Conservation (phyloP, 2,329 filamentous ascomycete species). For the Penicillium psychrosexuale region DNA sequence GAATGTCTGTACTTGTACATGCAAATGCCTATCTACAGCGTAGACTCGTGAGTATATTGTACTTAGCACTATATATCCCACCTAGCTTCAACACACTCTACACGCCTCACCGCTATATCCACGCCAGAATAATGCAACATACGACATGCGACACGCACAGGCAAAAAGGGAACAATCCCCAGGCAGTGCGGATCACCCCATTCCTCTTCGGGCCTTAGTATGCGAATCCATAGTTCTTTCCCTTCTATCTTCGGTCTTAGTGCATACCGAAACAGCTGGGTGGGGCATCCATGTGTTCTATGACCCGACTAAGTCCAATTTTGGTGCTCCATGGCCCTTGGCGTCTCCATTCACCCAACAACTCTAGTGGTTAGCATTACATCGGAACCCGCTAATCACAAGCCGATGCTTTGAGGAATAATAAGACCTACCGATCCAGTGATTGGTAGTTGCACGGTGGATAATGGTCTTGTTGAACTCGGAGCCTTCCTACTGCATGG, state of each 20-base stretch:
- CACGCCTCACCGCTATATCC: background rate
- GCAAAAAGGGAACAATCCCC: background rate
- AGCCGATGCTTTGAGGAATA: constrained; percentile 10
- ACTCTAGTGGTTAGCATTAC: constrained; percentile 8
- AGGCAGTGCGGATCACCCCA: constrained; percentile 11
- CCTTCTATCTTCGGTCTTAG: constrained; percentile 24
- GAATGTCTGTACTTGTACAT: background rate
- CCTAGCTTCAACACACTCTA: background rate
- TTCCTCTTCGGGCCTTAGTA: constrained; percentile 9
- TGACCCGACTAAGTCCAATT: constrained; percentile 14
- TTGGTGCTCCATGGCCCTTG: background rate
- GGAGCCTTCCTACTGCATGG: background rate
- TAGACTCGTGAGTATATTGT: background rate
- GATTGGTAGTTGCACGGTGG: constrained; percentile 14
- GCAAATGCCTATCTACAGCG: background rate
- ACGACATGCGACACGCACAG: constrained; percentile 6
- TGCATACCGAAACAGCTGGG: constrained; percentile 17
- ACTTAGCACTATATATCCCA: background rate
- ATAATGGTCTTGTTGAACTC: background rate
- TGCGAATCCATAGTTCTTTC: constrained; percentile 12
- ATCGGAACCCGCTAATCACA: constrained; percentile 13
- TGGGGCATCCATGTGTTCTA: constrained; percentile 23
- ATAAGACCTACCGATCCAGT: constrained; percentile 8
- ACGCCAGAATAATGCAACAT: constrained; percentile 3
- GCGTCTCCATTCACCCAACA: background rate